These are phyloP conservation scores for Curvularia eragrostidis DNA, from an alignment of 2,329 filamentous ascomycete species.

Conservation along the genomic window DNA sequence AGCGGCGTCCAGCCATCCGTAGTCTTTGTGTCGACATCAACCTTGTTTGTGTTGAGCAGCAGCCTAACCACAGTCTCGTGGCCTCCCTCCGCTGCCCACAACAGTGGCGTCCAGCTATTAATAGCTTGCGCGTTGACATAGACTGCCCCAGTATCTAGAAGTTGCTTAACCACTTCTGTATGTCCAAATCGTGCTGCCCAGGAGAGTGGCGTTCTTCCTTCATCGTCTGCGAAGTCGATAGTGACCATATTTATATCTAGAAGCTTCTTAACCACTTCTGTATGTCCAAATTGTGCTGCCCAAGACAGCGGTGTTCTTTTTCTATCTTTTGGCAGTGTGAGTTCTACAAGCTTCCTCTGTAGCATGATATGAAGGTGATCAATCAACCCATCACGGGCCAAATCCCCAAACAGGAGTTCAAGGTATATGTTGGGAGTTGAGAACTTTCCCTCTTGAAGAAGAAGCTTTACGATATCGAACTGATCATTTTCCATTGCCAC, in stretches of 20 bases:
- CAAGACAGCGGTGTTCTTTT: not conserved
- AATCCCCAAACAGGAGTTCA: not conserved
- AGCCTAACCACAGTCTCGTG: not conserved
- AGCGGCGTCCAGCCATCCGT: not conserved
- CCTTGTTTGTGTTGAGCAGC: not conserved
- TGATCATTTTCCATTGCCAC: accelerated
- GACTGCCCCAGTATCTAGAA: too few species aligned
- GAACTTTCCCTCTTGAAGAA: not conserved
- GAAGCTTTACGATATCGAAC: not conserved
- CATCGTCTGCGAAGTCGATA: not conserved
- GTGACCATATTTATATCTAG: too few species aligned
- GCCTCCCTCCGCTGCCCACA: not conserved
- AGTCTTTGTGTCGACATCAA: not conserved
- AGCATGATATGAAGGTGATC: not conserved
- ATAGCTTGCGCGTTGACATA: too few species aligned
- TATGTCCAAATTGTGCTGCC: too few species aligned
- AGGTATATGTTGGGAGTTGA: not conserved
- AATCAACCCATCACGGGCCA: accelerated
- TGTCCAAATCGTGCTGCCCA: too few species aligned
- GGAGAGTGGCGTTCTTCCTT: not conserved
- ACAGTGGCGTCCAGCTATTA: too few species aligned
- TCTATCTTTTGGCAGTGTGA: too few species aligned
- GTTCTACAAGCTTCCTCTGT: not conserved
- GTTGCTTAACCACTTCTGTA: too few species aligned
- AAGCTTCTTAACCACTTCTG: too few species aligned